Conservation (phyloP, 208 protist species). For the Wallacemonas sp. region DNA sequence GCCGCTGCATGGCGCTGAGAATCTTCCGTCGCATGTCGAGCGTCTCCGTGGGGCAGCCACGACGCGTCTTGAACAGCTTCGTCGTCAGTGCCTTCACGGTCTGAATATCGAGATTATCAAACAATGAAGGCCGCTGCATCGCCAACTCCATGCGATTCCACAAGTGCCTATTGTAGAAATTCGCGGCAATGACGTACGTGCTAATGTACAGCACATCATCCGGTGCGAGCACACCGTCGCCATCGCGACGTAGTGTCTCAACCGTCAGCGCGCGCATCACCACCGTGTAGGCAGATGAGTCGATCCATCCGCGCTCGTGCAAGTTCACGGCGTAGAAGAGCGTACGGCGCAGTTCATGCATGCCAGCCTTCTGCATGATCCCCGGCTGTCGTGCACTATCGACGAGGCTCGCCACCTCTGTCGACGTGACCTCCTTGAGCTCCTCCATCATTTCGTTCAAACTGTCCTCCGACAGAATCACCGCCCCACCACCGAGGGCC, state of each 20-base stretch:
- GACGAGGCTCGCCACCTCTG: constrained; percentile 56
- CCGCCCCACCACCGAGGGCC: constrained; percentile 55
- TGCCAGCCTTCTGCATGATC: constrained; percentile 78
- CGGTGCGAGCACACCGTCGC: constrained; percentile 77
- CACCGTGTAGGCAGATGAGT: constrained; percentile 47
- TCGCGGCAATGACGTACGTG: constrained; percentile 77
- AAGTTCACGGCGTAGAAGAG: constrained; percentile 85
- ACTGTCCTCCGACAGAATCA: constrained; percentile 73
- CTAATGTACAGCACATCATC: constrained; percentile 88
- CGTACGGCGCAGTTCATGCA: constrained; percentile 86
- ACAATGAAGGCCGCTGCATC: constrained; percentile 47
- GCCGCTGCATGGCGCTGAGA: constrained; percentile 65
- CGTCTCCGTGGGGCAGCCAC: constrained; percentile 77
- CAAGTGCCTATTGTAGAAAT: constrained; percentile 89
- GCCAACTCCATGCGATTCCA: constrained; percentile 85
- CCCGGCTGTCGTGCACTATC: constrained; percentile 45
- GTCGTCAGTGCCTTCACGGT: constrained; percentile 87
- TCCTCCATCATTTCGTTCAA: constrained; percentile 87
- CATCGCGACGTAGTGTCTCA: constrained; percentile 76
- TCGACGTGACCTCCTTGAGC: constrained; percentile 51
- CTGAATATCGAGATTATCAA: constrained; percentile 73
- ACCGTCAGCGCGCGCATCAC: constrained; percentile 85
- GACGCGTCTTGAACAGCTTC: constrained; percentile 84
- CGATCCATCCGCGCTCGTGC: constrained; percentile 69
- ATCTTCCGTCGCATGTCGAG: constrained; percentile 84